A percentile compares a stretch with the other conserved stretches of the same genome.
These are phyloP conservation scores for Clohesyomyces aquaticus DNA, from an alignment of 495 filamentous ascomycete genomes.

Conservation along the genomic window DNA sequence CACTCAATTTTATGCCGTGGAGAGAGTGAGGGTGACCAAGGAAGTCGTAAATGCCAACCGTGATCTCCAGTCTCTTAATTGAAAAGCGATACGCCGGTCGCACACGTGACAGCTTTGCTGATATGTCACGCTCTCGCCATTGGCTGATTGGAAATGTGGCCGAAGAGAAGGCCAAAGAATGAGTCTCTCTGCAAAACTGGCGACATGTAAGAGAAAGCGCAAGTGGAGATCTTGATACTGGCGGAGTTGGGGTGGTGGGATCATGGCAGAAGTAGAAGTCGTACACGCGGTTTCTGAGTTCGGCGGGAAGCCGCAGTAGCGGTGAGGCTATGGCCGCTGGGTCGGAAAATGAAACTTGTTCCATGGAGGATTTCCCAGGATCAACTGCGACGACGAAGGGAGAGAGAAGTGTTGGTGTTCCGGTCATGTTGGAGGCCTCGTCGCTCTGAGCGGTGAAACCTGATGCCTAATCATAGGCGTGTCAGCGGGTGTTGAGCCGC, in stretches of 20 bases:
- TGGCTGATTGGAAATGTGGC: constrained; percentile 15
- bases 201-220: constrained; percentile 25
- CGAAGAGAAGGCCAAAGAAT: constrained; percentile 13
- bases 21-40: constrained; percentile 2
- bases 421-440: constrained; percentile 18
- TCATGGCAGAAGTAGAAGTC: constrained; percentile 21
- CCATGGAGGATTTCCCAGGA: neutral
- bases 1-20: constrained; percentile 14
- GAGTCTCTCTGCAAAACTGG: constrained; percentile 22
- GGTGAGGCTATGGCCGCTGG: constrained; percentile 5
- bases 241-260: constrained; percentile 5
- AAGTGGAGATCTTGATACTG: constrained; percentile 19
- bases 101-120: neutral
- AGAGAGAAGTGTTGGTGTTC: neutral
- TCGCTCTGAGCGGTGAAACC: constrained; percentile 18
- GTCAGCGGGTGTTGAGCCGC: constrained; percentile 1
- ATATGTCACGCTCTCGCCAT: constrained; percentile 1
- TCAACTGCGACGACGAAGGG: neutral
- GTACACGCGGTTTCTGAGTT: constrained; percentile 22
- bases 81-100: neutral
- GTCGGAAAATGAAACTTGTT: neutral
- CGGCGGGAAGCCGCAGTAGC: constrained; percentile 18
- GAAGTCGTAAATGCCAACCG: constrained; percentile 5
- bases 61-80: constrained; percentile 22
- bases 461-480: constrained; percentile 10